Base-by-base conservation (phyloP, 2,329 filamentous ascomycete species). In the Colletotrichum liaoningense region DNA sequence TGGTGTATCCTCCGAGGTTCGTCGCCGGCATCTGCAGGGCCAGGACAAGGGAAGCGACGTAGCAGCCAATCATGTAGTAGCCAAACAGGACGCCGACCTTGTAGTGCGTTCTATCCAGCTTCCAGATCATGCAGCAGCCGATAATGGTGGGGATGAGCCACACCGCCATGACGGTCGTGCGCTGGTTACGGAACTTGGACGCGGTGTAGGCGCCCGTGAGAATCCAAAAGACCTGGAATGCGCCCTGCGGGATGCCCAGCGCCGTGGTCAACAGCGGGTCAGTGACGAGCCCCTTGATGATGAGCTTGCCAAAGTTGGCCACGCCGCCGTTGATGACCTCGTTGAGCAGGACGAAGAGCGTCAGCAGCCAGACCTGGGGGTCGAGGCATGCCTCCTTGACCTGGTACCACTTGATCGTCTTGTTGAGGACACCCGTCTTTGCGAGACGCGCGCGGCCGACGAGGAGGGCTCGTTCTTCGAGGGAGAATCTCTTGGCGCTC, bases 301-400 rank as follows among this genome's bases (percentile, higher is more conserved):
- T 80, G 69, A 82, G 76, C 73, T 74, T 74, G 64, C 69, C 64
- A 42, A 74, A 74, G 59, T 69, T 74, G 59, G 72, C 69, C 67
- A 90, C 89, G 0, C 88, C 88, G 3, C 87, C 87, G 62, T 85
- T 90, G 74, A 90, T 84, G 2, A 83, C 63, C 71, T 79, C 63
- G 76, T 79, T 77, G 77, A 83, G 76, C 74, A 85, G 81, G 1
- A 87, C 86, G 79, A 88, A 84, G 33, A 90, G 74, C 70, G 90
- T 89, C 5, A 91, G 77, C 19, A 91, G 83, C 88, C 89, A 92
- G 0, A 88, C 89, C 80, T 92, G 91, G 0, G 88, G 84, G 75
- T 92, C 90, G 4, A 79, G 60, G 1, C 86, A 76, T 0, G 86
- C 86, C 75, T 89, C 87, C 0, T 82, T 81, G 46, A 89, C 84